A percentile compares a stretch with the other conserved stretches of the same genome.
These are phyloP conservation scores for Phytophthora crassamura DNA, from an alignment of 352 stramenopile genomes.

Conservation along the genomic window DNA sequence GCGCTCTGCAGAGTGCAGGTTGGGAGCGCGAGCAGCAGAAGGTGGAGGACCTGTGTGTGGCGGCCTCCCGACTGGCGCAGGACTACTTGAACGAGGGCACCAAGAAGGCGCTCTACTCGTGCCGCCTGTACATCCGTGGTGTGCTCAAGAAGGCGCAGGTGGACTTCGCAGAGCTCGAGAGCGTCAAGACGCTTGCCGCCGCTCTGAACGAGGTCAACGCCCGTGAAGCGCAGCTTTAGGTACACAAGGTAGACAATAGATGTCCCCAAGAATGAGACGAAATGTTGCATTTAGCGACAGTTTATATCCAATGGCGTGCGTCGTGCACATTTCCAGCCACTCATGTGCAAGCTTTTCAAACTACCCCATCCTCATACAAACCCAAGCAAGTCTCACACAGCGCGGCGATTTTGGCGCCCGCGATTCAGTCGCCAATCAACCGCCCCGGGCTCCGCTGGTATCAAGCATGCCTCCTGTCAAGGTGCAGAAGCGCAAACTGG, in stretches of 20 bases:
- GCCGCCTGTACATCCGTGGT: constrained; percentile 75
- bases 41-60: constrained; percentile 67
- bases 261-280: constrained; percentile 2
- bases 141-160: constrained; percentile 83
- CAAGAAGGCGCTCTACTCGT: constrained; percentile 84
- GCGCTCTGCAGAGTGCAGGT: constrained; percentile 66
- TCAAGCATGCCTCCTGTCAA: constrained; percentile 26
- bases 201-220: constrained; percentile 63
- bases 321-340: constrained; percentile 17
- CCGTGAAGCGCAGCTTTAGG: constrained; percentile 59
- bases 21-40: constrained; percentile 72
- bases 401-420: constrained; percentile 38
- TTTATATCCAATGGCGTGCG: constrained; percentile 19
- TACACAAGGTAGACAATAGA: background rate
- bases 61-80: constrained; percentile 58
- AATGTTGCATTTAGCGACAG: background rate
- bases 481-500: constrained; percentile 33
- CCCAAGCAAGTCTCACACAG: constrained; percentile 20
- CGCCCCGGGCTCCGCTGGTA: constrained; percentile 17
- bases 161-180: constrained; percentile 62
- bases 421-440: constrained; percentile 40
- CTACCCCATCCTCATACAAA: constrained; percentile 25
- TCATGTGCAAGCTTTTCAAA: constrained; percentile 2
- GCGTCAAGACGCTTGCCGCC: constrained; percentile 51
- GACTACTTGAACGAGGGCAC: constrained; percentile 75